A percentile compares a stretch with the other conserved stretches of the same genome.
Conservation (phyloP, 805 yeast species). For the Nakazawaea siamensis region DNA sequence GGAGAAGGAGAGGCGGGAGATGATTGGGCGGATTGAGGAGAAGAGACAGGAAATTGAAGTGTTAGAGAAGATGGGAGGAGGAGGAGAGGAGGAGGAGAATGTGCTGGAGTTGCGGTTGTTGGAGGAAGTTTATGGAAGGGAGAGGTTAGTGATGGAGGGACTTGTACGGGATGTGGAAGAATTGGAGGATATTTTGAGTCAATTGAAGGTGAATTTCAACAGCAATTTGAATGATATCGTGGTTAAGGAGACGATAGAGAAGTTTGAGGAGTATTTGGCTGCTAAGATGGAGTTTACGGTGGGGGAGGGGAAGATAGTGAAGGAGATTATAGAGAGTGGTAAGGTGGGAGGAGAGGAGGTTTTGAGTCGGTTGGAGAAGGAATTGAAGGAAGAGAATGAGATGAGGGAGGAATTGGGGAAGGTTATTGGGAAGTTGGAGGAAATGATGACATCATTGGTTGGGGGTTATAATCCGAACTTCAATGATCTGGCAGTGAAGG, state of each 20-base stretch:
- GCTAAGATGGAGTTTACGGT: slow-evolving; percentile 9
- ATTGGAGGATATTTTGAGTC: neutral
- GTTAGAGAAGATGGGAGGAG: no score
- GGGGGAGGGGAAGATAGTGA: slow-evolving; percentile 11
- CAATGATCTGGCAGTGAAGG: slow-evolving; percentile 82
- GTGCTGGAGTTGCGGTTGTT: neutral
- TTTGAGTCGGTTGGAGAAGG: slow-evolving; percentile 9
- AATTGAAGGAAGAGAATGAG: slow-evolving; percentile 13
- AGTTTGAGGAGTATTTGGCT: neutral
- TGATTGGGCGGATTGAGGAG: slow-evolving; percentile 16
- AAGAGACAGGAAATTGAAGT: slow-evolving; percentile 17
- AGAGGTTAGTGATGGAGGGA: no score
- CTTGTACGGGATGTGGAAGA: slow-evolving; percentile 13
- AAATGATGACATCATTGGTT: no score
- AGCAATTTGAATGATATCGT: no score
- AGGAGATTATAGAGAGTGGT: slow-evolving; percentile 12
- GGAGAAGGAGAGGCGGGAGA: slow-evolving; percentile 14
- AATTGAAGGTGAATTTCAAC: no score
- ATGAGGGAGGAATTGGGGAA: slow-evolving; percentile 29
- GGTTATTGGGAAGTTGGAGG: slow-evolving; percentile 39
- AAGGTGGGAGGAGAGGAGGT: slow-evolving; percentile 11
- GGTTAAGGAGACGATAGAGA: no score
- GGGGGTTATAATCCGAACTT: slow-evolving; percentile 78
- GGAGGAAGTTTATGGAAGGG: slow-evolving; percentile 17
- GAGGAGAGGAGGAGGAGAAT: no score